Evolutionary conservation across 106 monocot genomes (phyloP), one percentile per base, ranked within the genome.

Genomic region (Dendrobium officinale): DNA sequence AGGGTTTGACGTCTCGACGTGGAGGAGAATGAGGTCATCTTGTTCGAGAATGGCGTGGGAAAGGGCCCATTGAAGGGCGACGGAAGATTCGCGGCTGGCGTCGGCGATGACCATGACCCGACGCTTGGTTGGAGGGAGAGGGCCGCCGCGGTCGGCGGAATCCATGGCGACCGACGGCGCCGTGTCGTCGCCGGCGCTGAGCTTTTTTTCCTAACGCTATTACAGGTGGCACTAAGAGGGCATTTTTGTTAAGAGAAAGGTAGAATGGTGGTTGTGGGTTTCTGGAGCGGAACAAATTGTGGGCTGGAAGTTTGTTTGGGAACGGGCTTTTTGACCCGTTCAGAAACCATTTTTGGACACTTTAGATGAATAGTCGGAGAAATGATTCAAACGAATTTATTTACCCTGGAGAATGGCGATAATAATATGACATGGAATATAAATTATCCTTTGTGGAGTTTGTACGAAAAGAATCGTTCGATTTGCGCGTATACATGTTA

Each of bases 61-160:
- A 29, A 95, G 85, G 24, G 92, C 87, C 92, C 92, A 95, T 74
- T 95, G 86, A 27, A 95, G 87, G 27, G 95, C 95, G 7, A 84
- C 87, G 13, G 81, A 77, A 5, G 95, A 85, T 59, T 92, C 95
- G 15, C 92, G 80, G 7, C 90, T 88, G 1, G 86, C 84, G 45
- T 92, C 92, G 13, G 92, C 92, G 47, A 95, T 81, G 77, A 92
- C 59, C 90, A 95, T 84, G 33, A 95, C 86, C 33, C 85, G 77
- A 48, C 90, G 79, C 86, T 91, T 89, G n/a, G 41, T 82, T 22
- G 79, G 70, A 17, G 78, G 9, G 3, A 3, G 6, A 22, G 67
- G 26, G 76, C 64, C 37, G 42, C 75, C 17, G 3, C 16, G 24
- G 56, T 43, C 55, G 40, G 26, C 79, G 19, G 18, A n/a, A 18